Conservation (phyloP, 2,329 filamentous ascomycete genomes). For the Ceratocystis harringtonii region DNA sequence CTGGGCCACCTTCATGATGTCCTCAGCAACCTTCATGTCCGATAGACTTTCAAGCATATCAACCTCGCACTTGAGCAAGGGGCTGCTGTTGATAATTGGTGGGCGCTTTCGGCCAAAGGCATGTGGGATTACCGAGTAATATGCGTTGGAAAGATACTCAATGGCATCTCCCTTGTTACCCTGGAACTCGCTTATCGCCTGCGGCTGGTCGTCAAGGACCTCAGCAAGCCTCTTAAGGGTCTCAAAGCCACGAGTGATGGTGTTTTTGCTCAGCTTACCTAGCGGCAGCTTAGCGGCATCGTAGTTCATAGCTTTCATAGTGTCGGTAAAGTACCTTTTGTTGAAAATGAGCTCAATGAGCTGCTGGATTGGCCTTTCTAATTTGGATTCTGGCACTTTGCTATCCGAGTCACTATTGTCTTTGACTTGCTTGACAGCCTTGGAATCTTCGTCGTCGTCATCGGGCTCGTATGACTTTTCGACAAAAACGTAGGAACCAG, state of each 20-base stretch:
- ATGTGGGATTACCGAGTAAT: constrained; percentile 73
- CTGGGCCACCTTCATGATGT: constrained; percentile 52
- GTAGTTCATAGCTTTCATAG: constrained; percentile 54
- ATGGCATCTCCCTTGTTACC: constrained; percentile 29
- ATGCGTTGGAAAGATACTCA: constrained; percentile 57
- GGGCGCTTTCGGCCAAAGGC: constrained; percentile 60
- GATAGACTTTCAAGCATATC: constrained; percentile 66
- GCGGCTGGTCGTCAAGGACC: constrained; percentile 40
- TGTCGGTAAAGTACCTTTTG: constrained; percentile 50
- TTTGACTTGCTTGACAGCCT: constrained; percentile 18
- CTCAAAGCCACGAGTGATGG: constrained; percentile 60
- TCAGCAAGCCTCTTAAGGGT: constrained; percentile 60
- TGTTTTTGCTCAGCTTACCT: constrained; percentile 68
- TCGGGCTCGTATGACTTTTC: constrained; percentile 63
- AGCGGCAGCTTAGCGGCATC: constrained; percentile 64
- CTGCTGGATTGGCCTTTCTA: constrained; percentile 45
- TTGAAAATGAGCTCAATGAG: constrained; percentile 79
- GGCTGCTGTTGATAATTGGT: constrained; percentile 45
- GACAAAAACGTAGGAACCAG: constrained; percentile 64
- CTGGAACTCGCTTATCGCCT: constrained; percentile 32
- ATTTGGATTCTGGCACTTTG: constrained; percentile 25
- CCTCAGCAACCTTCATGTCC: constrained; percentile 70
- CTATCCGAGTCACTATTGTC: constrained; percentile 25
- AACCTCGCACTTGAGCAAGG: constrained; percentile 56
- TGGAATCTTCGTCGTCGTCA: constrained; percentile 35